Conservation (phyloP, 805 yeast species). For the Candida krabiensis region DNA sequence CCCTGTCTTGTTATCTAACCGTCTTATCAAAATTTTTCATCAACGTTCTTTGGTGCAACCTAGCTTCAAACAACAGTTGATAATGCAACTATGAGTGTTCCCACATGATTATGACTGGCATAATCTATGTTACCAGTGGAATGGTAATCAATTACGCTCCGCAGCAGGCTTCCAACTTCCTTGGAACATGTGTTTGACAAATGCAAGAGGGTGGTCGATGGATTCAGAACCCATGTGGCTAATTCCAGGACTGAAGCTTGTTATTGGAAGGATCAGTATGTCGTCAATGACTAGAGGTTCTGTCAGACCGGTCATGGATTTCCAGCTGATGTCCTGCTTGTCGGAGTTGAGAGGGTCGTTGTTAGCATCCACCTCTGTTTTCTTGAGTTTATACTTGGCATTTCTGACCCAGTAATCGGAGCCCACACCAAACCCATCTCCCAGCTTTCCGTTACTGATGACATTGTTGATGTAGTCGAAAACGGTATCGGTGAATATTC, state of each 20-base stretch:
- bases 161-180: slow-evolving; percentile 60
- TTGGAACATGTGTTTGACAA: slow-evolving; percentile 61
- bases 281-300: slow-evolving; percentile 62
- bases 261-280: slow-evolving; percentile 69
- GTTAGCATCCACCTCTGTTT: slow-evolving; percentile 21
- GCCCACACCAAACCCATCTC: slow-evolving; percentile 36
- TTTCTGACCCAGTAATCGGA: slow-evolving; percentile 27
- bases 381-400: slow-evolving; percentile 20
- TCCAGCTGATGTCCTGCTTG: slow-evolving; percentile 51
- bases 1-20: too few relatives aligned
- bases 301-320: slow-evolving; percentile 57
- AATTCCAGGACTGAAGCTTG: slow-evolving; percentile 67
- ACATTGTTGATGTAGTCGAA: slow-evolving; percentile 77
- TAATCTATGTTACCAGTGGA: too few relatives aligned
- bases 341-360: slow-evolving; percentile 25
- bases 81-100: too few relatives aligned
- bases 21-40: too few relatives aligned
- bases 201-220: slow-evolving; percentile 47
- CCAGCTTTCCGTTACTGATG: slow-evolving; percentile 32
- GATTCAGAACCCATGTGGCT: slow-evolving; percentile 64
- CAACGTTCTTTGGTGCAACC: too few relatives aligned
- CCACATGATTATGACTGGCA: too few relatives aligned
- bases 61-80: too few relatives aligned
- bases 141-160: too few relatives aligned
- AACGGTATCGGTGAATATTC: slow-evolving; percentile 85